A percentile compares a stretch with the other conserved stretches of the same genome.
These are phyloP conservation scores for Byssochlamys sp. DNA, from an alignment of 2,329 filamentous ascomycete species.

Conservation along the genomic window DNA sequence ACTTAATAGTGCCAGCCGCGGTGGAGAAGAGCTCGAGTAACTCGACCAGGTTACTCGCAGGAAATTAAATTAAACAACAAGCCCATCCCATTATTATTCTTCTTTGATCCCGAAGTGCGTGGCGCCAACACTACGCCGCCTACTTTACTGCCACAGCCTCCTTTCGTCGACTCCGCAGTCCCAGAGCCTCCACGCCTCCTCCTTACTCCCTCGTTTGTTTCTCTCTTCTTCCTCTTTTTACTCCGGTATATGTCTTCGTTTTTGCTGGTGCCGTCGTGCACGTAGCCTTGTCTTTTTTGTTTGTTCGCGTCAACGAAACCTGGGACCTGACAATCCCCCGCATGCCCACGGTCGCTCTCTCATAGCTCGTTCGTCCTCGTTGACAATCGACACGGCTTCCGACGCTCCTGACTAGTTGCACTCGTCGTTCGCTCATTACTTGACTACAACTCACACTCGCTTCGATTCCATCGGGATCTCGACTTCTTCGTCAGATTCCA, in stretches of 20 bases:
- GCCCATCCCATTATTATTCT: neutral
- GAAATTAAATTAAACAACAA: neutral
- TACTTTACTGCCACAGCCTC: neutral
- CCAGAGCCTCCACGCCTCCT: constrained; percentile 4
- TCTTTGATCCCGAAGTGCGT: neutral
- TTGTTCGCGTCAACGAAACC: constrained; percentile 15
- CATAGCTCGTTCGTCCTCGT: neutral
- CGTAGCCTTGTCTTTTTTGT: constrained; percentile 12
- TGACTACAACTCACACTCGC: constrained; percentile 17
- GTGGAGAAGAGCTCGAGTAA: neutral
- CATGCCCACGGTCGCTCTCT: constrained; percentile 3
- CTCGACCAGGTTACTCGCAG: neutral
- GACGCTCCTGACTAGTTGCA: constrained; percentile 3
- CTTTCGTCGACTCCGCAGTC: neutral
- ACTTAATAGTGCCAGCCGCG: neutral
- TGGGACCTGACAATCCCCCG: constrained; percentile 14
- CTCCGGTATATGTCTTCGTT: constrained; percentile 7
- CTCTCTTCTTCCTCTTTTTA: neutral
- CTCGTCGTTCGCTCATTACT: constrained; percentile 20
- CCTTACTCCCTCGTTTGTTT: constrained; percentile 4
- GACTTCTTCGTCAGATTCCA: constrained; percentile 2
- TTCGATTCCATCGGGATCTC: constrained; percentile 8
- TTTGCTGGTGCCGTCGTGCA: constrained; percentile 22
- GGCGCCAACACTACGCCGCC: neutral
- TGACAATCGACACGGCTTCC: neutral